Evolutionary conservation across 257 asterid genomes (phyloP).

Genomic region (Solanum megistacrolobum): DNA sequence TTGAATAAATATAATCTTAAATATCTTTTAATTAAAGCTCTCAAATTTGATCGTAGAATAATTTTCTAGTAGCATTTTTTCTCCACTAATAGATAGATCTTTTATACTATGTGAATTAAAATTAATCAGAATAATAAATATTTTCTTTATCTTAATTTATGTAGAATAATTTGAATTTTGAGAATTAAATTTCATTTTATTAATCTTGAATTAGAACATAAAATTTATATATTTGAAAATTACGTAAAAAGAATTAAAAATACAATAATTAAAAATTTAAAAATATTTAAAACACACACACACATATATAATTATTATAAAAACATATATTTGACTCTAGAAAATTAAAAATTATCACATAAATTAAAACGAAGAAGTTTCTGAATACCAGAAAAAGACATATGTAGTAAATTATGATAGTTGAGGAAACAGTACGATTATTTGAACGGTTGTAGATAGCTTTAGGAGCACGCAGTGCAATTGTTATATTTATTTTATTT

Average conservation of each 20-base stretch:
- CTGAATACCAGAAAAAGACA: neutral
- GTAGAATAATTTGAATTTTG: too few relatives aligned
- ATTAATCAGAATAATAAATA: neutral
- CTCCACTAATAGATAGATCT: neutral
- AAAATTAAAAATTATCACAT: neutral
- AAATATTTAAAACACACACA: neutral
- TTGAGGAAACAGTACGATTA: neutral
- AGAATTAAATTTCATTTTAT: too few relatives aligned
- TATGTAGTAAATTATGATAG: neutral
- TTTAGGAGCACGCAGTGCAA: slow-evolving; percentile 3
- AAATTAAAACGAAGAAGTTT: neutral
- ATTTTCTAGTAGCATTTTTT: neutral
- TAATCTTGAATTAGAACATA: neutral
- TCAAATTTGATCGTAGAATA: neutral
- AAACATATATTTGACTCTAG: neutral
- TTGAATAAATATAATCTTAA: neutral
- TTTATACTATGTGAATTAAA: neutral
- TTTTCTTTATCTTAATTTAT: neutral
- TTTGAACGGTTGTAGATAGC: neutral
- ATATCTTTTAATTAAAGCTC: neutral
- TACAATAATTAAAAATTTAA: too few relatives aligned
- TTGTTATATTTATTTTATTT: neutral
- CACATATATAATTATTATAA: too few relatives aligned
- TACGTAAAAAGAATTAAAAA: too few relatives aligned
- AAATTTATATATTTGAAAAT: too few relatives aligned